Base-by-base conservation (phyloP, 495 filamentous ascomycete genomes). In the Penicillium ochrochloron region DNA sequence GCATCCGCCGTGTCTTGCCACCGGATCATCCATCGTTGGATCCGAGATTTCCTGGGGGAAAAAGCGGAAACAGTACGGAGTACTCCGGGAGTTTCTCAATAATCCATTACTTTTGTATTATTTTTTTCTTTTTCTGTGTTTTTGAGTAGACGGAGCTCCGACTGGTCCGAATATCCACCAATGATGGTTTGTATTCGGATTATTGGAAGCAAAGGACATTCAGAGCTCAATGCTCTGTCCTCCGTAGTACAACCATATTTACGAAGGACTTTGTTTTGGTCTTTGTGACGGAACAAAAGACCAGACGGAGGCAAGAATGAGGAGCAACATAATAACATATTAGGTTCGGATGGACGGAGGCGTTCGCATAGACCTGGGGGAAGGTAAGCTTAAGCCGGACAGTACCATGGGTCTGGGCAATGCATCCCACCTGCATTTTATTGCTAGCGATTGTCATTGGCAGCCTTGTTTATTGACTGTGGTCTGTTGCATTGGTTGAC, bases 311-410 rank as follows among this genome's bases (percentile, higher is more conserved):
- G 34, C 35, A 21, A 39, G 33, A 53, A 21, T 52, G 15, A 41
- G 15, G 37, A 23, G 25, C 14, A n/a, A 59, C 56, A 65, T n/a
- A n/a, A n/a, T n/a, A n/a, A n/a, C n/a, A n/a, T n/a, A n/a, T 64
- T 71, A 72, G 70, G 65, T 68, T 72, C 70, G 64, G 67, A 51
- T 57, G 25, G 62, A 64, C 64, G 65, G 67, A 70, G 35, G 63
- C 62, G 67, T 72, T 72, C 62, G 65, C 70, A 70, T 60, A 53
- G 63, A 57, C 39, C 39, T 29, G 31, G 57, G 44, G 48, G 61
- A 34, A 50, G 50, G 63, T 64, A 54, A 66, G 60, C 60, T 64
- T 66, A 66, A 66, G 64, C 63, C 63, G 48, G 41, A 29, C 53
- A 35, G 53, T 56, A 51, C 58, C 41, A 61, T 57, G 39, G 48